Percentiles rank a stretch among this genome's conserved stretches.
Conservation (phyloP, 2,329 filamentous ascomycete genomes). For the Pseudopithomyces chartarum region DNA sequence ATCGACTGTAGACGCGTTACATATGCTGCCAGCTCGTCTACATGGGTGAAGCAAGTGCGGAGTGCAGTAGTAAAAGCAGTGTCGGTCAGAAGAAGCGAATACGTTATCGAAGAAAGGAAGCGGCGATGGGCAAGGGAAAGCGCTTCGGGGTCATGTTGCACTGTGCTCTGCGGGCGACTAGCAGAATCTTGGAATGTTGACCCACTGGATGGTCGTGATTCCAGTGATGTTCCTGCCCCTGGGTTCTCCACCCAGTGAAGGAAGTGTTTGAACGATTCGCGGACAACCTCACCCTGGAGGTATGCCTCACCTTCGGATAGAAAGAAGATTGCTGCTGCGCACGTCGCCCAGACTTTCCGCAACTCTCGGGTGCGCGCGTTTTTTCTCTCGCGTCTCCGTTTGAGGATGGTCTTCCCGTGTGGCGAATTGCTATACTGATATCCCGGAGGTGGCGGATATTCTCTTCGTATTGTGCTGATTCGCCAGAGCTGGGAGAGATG, state of each 20-base stretch:
- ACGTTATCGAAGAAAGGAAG: constrained; percentile 73
- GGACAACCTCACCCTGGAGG: constrained; percentile 86
- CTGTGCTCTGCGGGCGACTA: constrained; percentile 2
- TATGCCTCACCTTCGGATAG: constrained; percentile 86
- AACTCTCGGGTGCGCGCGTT: constrained; percentile 68
- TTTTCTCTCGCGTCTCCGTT: constrained; percentile 66
- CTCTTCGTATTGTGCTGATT: constrained; percentile 75
- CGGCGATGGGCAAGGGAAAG: constrained; percentile 78
- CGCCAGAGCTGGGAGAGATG: constrained; percentile 87
- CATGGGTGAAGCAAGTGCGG: constrained; percentile 69
- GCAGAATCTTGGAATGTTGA: constrained; percentile 6
- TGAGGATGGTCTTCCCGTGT: constrained; percentile 64
- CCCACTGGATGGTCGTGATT: not conserved
- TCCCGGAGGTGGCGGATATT: constrained; percentile 73
- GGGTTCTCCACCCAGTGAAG: constrained; percentile 68
- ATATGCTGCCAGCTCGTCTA: constrained; percentile 82
- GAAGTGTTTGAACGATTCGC: constrained; percentile 80
- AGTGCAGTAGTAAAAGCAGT: constrained; percentile 67
- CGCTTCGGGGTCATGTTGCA: constrained; percentile 79
- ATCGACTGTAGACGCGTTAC: constrained; percentile 76
- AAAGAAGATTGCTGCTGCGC: constrained; percentile 85
- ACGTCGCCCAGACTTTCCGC: constrained; percentile 87
- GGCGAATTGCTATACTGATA: constrained; percentile 66
- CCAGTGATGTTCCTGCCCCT: not conserved
- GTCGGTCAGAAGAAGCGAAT: constrained; percentile 70